These are phyloP conservation scores for Cyanidiococcus yangmingshanensis DNA, from an alignment of 23 red algal genomes.

Conservation along the genomic window DNA sequence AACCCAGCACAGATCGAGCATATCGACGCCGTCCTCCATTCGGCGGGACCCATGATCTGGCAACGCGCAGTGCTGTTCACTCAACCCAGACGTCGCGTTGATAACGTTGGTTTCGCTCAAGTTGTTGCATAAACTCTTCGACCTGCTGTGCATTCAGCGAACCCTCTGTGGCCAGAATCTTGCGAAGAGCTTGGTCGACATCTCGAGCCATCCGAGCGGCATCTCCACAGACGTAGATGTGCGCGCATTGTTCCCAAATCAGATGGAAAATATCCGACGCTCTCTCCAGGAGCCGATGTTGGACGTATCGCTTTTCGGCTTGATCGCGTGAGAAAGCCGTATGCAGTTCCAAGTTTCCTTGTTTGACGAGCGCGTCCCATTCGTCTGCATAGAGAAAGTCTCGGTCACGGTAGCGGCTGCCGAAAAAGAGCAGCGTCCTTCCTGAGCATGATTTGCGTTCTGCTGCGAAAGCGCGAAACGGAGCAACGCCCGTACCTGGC, in stretches of 20 bases:
- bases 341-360: constrained; percentile 36
- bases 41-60: too few relatives aligned
- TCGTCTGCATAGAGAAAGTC: constrained; percentile 73
- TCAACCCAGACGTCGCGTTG: constrained; percentile 92
- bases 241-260: constrained; percentile 40
- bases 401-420: constrained; percentile 57
- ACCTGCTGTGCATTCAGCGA: constrained; percentile 24
- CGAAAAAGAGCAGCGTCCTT: constrained; percentile 63
- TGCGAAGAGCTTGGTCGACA: constrained; percentile 56
- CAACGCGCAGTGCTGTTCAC: too few relatives aligned
- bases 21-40: too few relatives aligned
- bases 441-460: constrained; percentile 35
- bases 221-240: constrained; percentile 94
- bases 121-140: constrained; percentile 35
- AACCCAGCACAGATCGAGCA: too few relatives aligned
- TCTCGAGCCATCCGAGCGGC: constrained; percentile 67
- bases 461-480: constrained; percentile 40
- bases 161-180: constrained; percentile 28
- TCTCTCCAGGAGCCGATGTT: constrained; percentile 42
- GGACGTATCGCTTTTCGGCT: constrained; percentile 26
- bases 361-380: constrained; percentile 21
- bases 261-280: constrained; percentile 36
- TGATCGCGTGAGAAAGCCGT: constrained; percentile 88
- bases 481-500: constrained; percentile 75
- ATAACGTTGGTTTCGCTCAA: constrained; percentile 48